These are phyloP conservation scores for Apiotrichum sp. DNA, from an alignment of 1,284 basidiomycete species.

Conservation along the genomic window DNA sequence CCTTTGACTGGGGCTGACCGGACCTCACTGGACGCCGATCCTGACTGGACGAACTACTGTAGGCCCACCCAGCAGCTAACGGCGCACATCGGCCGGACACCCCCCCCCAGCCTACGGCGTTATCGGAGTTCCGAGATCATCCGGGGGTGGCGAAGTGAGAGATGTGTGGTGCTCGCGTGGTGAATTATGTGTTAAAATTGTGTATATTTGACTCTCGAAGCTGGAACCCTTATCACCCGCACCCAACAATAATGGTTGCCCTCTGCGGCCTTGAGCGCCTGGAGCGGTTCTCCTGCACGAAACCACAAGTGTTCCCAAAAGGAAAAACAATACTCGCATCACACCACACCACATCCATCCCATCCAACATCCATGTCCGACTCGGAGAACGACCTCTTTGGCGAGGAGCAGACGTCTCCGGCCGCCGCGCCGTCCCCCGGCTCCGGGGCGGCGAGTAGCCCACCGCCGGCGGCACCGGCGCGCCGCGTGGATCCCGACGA, in stretches of 20 bases:
- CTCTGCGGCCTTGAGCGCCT: too few relatives aligned
- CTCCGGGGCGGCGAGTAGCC: background rate
- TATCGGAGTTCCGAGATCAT: background rate
- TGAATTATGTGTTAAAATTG: too few relatives aligned
- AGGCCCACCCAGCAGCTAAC: too few relatives aligned
- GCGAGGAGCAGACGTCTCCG: constrained; percentile 11
- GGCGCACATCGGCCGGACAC: background rate
- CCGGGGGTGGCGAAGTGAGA: background rate
- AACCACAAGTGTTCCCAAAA: background rate
- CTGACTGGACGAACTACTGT: background rate
- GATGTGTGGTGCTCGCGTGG: too few relatives aligned
- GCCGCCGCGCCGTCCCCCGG: constrained; percentile 7
- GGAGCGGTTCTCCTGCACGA: too few relatives aligned
- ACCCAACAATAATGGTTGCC: background rate
- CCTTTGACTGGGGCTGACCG: too few relatives aligned
- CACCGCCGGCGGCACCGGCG: constrained; percentile 1
- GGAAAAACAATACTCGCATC: background rate
- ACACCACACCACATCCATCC: background rate
- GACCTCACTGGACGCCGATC: background rate
- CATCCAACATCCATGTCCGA: constrained; percentile 9
- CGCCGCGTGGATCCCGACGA: constrained; percentile 5
- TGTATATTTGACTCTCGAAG: too few relatives aligned
- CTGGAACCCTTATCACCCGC: too few relatives aligned
- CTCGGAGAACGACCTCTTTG: constrained; percentile 36
- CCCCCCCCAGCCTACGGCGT: background rate